These are phyloP conservation scores for Orbilia brochopaga DNA, from an alignment of 2,329 filamentous ascomycete species.

Conservation along the genomic window DNA sequence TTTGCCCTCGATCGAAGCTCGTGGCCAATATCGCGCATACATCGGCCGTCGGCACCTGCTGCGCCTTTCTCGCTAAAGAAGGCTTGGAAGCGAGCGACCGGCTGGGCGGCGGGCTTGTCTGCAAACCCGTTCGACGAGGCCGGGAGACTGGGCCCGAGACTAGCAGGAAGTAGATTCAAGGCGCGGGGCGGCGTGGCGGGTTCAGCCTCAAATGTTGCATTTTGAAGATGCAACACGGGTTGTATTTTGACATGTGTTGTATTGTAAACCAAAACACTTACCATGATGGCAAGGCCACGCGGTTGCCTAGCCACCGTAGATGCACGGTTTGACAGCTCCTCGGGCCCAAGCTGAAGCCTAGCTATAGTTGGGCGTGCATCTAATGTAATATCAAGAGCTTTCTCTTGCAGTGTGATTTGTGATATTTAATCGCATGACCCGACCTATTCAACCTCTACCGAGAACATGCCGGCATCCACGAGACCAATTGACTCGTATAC, in stretches of 20 bases:
- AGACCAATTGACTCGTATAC: no score
- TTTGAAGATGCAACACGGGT: neutral
- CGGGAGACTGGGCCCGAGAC: no score
- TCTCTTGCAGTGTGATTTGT: no score
- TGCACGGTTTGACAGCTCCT: no score
- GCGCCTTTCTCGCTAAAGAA: constrained; percentile 44
- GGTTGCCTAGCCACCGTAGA: neutral
- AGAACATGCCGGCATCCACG: no score
- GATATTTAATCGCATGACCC: no score
- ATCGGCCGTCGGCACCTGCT: constrained; percentile 40
- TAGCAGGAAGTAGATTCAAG: no score
- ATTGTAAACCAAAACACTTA: neutral
- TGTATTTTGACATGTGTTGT: neutral
- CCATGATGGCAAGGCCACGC: no score
- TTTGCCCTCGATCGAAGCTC: neutral
- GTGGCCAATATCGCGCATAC: constrained; percentile 3
- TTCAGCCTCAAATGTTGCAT: neutral
- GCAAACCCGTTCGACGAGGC: neutral
- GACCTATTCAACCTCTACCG: no score
- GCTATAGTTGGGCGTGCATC: no score
- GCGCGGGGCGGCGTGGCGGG: neutral
- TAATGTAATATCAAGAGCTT: no score
- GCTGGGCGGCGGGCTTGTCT: neutral
- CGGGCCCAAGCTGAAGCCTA: no score
- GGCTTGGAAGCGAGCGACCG: constrained; percentile 11